Percentiles rank a stretch among this genome's conserved stretches.
Evolutionary conservation across 495 filamentous ascomycete species (phyloP).

Genomic region (Podospora australis): DNA sequence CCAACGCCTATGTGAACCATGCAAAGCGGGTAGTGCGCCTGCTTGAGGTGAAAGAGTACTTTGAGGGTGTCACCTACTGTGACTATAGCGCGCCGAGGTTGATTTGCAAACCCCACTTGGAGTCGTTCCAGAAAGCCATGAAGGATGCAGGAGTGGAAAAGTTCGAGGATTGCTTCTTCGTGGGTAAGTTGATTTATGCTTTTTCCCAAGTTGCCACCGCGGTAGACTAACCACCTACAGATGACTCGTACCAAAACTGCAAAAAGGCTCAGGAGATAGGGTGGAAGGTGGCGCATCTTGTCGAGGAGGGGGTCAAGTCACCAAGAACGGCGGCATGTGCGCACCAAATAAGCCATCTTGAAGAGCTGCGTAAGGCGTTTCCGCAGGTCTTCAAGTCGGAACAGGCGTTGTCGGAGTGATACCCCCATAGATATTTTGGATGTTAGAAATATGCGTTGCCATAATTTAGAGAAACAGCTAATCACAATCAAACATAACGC

Average conservation of each 20-base stretch:
- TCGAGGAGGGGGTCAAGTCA: constrained; percentile 59
- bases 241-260: constrained; percentile 77
- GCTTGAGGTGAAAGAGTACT: constrained; percentile 75
- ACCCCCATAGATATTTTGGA: no score
- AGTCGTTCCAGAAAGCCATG: constrained; percentile 82
- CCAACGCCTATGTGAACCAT: constrained; percentile 91
- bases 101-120: constrained; percentile 75
- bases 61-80: constrained; percentile 90
- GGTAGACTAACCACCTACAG: constrained; percentile 37
- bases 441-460: not conserved
- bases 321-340: constrained; percentile 57
- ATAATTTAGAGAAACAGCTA: not conserved
- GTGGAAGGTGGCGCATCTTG: constrained; percentile 75
- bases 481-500: not conserved
- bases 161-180: constrained; percentile 69
- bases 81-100: constrained; percentile 66
- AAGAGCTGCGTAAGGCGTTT: constrained; percentile 66
- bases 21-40: constrained; percentile 74
- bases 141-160: constrained; percentile 54
- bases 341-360: constrained; percentile 62
- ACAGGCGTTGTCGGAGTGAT: not conserved
- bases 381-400: constrained; percentile 65
- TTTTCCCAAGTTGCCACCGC: not conserved
- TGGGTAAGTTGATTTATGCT: constrained; percentile 50
- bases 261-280: constrained; percentile 63